Evolutionary conservation across 768 basidiomycete species (phyloP).

Genomic region (Tulasnella sp.): DNA sequence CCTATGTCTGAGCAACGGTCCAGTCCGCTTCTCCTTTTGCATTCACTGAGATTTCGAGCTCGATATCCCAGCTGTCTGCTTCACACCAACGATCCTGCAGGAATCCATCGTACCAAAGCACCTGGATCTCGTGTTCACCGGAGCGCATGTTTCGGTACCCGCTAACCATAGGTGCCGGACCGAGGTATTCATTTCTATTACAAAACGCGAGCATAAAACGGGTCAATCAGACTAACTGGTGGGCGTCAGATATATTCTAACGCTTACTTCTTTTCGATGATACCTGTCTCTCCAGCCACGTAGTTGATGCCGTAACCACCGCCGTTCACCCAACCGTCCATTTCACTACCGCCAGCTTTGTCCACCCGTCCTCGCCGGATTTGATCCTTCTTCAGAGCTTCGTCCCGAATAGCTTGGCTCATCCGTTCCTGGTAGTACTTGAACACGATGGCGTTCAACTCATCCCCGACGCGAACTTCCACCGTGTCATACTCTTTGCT

Average conservation of each 20-base stretch:
- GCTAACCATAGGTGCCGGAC: constrained; percentile 20
- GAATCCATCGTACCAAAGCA: constrained; percentile 23
- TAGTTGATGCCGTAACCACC: constrained; percentile 20
- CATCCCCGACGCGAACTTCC: constrained; percentile 10
- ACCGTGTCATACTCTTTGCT: constrained; percentile 23
- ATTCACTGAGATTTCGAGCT: constrained; percentile 13
- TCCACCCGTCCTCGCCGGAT: background rate
- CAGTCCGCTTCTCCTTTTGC: constrained; percentile 23
- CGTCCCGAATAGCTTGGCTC: constrained; percentile 9
- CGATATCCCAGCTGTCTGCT: constrained; percentile 23
- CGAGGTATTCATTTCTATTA: constrained; percentile 21
- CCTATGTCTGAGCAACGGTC: constrained; percentile 13
- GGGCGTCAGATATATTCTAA: background rate
- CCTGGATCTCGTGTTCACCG: constrained; percentile 14
- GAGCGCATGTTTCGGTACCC: constrained; percentile 11
- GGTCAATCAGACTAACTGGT: no score
- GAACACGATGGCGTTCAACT: constrained; percentile 22
- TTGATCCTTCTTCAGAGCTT: constrained; percentile 20
- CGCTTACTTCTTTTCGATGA: constrained; percentile 22
- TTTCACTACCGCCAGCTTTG: constrained; percentile 13
- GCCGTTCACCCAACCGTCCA: constrained; percentile 23
- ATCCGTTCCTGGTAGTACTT: constrained; percentile 18
- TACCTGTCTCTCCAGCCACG: constrained; percentile 20
- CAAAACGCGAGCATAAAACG: background rate
- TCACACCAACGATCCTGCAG: constrained; percentile 24